Evolutionary conservation across 805 yeast genomes (phyloP), one percentile per base, ranked within the genome.

Genomic region (Ogataea ramenticola): DNA sequence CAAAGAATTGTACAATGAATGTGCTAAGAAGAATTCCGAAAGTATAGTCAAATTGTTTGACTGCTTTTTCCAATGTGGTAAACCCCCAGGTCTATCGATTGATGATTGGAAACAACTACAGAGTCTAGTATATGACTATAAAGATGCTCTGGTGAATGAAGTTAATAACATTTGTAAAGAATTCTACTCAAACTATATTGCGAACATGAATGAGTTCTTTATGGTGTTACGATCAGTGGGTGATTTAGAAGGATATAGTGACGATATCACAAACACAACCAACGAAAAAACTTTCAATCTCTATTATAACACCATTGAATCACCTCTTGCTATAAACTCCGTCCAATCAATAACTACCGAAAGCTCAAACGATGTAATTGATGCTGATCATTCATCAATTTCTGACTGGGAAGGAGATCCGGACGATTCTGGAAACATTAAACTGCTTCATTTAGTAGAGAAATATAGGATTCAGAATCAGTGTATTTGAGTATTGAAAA

Each of bases 381-480:
- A 9, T 11, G 12, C 32, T 29, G 17, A 34, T 9, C 36, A 22
- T 26, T 36, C 39, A 22, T 36, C 39, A 4, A 34, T 29, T 7
- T 44, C 46, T 2, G 41, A 43, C 1, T 51, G 57, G 55, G 47
- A 43, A 2, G 41, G 40, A 4, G 5, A 21, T 12, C 15, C 16
- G 17, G 49, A 41, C 7, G 45, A 41, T 32, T 31, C 24, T 6
- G 33, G 34, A 16, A 43, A 44, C 2, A 50, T 47, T 39, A 51
- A 50, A 22, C 55, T 51, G 9, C 43, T 53, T 29, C 43, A 44
- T 11, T 30, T 53, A 19, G 57, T 51, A 19, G 50, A 49, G 40
- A 53, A 53, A 49, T n/a, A 15, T 12, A 5, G 35, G n/a, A 4
- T 32, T 15, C 35, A 15, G 11, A n/a, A 16, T 6, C 33, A n/a